Evolutionary conservation across 208 protist genomes (phyloP).

Genomic region (Acanthamoeba sp.): DNA sequence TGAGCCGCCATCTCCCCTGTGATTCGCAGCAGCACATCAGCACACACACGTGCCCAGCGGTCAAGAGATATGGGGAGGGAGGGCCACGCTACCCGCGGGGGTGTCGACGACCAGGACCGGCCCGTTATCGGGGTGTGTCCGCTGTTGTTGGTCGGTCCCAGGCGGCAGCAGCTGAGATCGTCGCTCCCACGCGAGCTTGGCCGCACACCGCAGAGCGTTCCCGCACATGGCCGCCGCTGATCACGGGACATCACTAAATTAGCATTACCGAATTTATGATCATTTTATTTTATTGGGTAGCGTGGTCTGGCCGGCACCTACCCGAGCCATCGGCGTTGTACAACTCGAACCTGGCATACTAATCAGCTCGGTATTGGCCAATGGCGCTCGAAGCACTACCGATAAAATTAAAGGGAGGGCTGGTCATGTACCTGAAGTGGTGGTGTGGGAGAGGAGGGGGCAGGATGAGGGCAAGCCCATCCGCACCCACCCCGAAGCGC

Average conservation of each 20-base stretch:
- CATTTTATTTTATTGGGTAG: not conserved
- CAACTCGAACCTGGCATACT: not conserved
- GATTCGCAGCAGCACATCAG: too few species aligned
- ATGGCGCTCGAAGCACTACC: too few species aligned
- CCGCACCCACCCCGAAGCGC: slow-evolving; percentile 27
- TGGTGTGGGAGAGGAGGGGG: not conserved
- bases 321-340: slow-evolving; percentile 48
- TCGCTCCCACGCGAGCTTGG: slow-evolving; percentile 29
- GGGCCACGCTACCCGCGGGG: not conserved
- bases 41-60: not conserved
- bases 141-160: not conserved
- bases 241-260: not conserved
- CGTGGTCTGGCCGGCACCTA: not conserved
- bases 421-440: not conserved
- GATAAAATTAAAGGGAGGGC: too few species aligned
- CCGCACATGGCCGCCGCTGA: slow-evolving; percentile 42
- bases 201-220: slow-evolving; percentile 35
- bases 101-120: not conserved
- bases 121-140: too few species aligned
- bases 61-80: not conserved
- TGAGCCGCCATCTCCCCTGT: not conserved
- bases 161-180: not conserved
- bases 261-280: not conserved
- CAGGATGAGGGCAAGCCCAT: not conserved
- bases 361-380: not conserved